Conservation (phyloP, 2,329 filamentous ascomycete genomes). For the Sclerotiophoma versabilis region DNA sequence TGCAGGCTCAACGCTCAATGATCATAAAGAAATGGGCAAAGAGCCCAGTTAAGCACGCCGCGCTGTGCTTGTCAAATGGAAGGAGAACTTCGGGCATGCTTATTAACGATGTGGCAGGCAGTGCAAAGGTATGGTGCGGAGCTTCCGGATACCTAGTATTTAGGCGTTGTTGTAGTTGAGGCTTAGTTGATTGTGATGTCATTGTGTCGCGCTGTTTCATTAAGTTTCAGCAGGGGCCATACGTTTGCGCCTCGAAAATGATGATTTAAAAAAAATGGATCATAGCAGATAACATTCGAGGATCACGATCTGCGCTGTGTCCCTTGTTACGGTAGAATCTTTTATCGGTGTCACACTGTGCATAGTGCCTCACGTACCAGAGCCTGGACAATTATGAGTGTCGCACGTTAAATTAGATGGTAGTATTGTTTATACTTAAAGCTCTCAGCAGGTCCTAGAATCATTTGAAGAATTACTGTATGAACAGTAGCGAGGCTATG, state of each 20-base stretch:
- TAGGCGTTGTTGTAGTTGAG: conserved; percentile 4
- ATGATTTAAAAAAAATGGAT: neutral
- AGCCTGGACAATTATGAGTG: too few relatives aligned
- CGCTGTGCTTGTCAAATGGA: conserved; percentile 21
- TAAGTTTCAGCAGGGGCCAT: neutral
- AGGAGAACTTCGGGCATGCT: conserved; percentile 2
- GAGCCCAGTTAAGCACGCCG: conserved; percentile 1
- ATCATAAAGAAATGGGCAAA: neutral
- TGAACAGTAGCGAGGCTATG: too few relatives aligned
- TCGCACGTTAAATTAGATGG: too few relatives aligned
- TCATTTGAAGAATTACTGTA: too few relatives aligned
- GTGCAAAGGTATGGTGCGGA: conserved; percentile 5
- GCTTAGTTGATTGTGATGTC: conserved; percentile 12
- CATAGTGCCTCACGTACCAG: too few relatives aligned
- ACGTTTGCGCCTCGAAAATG: neutral
- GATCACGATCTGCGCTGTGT: too few relatives aligned
- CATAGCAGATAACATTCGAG: too few relatives aligned
- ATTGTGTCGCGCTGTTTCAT: conserved; percentile 2
- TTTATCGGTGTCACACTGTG: too few relatives aligned
- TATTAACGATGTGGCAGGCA: neutral
- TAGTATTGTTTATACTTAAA: too few relatives aligned
- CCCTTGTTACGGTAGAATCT: too few relatives aligned
- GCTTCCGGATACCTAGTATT: conserved; percentile 10
- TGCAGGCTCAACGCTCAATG: conserved; percentile 1
- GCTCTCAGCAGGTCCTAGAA: too few relatives aligned